A percentile compares a stretch with the other conserved stretches of the same genome.
These are phyloP conservation scores for Cercospora sp. DNA, from an alignment of 2,329 filamentous ascomycete genomes.

Conservation along the genomic window DNA sequence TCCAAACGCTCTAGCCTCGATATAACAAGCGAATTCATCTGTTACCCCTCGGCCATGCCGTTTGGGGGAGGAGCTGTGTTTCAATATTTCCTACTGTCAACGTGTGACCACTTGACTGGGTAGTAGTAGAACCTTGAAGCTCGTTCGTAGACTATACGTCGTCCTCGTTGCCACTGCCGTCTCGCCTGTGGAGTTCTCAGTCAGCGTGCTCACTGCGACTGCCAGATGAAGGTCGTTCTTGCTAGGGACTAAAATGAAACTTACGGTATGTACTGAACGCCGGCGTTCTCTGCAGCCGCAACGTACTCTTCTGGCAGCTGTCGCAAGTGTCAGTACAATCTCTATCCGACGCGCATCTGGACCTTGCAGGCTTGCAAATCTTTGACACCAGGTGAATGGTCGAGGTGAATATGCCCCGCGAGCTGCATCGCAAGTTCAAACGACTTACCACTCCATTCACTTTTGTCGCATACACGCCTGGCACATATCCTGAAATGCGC, in stretches of 20 bases:
- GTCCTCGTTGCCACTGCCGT: constrained; percentile 25
- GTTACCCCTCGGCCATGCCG: neutral
- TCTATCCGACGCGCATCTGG: neutral
- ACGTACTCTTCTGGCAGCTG: constrained; percentile 60
- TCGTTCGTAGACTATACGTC: constrained; percentile 12
- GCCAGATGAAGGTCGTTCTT: neutral
- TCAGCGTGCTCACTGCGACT: neutral
- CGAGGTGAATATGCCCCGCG: neutral
- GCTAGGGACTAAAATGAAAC: constrained; percentile 25
- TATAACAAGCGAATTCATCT: constrained; percentile 1
- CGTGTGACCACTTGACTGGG: neutral
- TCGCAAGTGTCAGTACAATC: constrained; percentile 16
- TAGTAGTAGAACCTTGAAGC: neutral
- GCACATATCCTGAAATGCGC: constrained; percentile 81
- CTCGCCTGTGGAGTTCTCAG: constrained; percentile 17
- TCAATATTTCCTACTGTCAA: neutral
- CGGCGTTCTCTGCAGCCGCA: constrained; percentile 57
- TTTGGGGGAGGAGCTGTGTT: neutral
- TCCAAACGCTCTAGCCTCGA: constrained; percentile 48
- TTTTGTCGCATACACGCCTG: constrained; percentile 91
- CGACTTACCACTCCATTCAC: constrained; percentile 72
- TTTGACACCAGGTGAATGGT: neutral
- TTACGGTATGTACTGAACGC: constrained; percentile 62
- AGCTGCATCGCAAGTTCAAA: neutral
- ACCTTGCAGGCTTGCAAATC: neutral